phyloP scores from a whole-genome alignment of 164 flowering plant genomes.

The Berberis vulgaris region DNA sequence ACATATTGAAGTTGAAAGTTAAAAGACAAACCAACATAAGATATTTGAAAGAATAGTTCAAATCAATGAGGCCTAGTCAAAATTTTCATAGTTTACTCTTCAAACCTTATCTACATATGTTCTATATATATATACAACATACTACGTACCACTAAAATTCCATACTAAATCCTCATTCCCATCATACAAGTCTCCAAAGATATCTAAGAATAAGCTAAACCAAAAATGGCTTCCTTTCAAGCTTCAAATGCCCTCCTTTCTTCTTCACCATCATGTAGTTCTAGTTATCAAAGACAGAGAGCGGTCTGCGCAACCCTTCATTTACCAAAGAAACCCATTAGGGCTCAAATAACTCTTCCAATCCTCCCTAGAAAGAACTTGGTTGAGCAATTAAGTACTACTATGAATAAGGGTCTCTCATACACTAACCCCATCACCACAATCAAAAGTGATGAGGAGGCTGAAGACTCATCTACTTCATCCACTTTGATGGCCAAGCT shows the following conservation, averaged over 20 bases:
- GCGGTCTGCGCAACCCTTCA: slow-evolving; percentile 12
- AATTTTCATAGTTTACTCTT: too few relatives aligned
- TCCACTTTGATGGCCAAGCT: slow-evolving; percentile 22
- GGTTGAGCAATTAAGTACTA: slow-evolving; percentile 8
- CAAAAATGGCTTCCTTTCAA: slow-evolving; percentile 27
- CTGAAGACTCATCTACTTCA: background rate
- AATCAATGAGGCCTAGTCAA: too few relatives aligned
- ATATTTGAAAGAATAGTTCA: too few relatives aligned
- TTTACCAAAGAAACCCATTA: slow-evolving; percentile 7
- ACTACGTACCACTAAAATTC: too few relatives aligned
- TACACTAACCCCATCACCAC: slow-evolving; percentile 3
- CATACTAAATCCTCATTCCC: too few relatives aligned
- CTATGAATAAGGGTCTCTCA: background rate
- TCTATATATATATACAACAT: too few relatives aligned
- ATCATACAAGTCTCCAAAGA: too few relatives aligned
- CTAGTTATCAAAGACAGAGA: background rate
- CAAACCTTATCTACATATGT: too few relatives aligned
- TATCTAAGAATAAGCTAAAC: too few relatives aligned
- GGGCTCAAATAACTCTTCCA: slow-evolving; percentile 7
- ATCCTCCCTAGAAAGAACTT: slow-evolving; percentile 12
- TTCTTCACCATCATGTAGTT: background rate
- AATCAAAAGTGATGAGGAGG: background rate
- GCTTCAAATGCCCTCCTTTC: slow-evolving; percentile 6
- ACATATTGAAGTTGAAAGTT: too few relatives aligned
- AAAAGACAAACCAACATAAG: too few relatives aligned